Percentiles rank a stretch among this genome's conserved stretches.
Conservation (phyloP, 306 rosid genomes). For the Aeschynomene evenia region DNA sequence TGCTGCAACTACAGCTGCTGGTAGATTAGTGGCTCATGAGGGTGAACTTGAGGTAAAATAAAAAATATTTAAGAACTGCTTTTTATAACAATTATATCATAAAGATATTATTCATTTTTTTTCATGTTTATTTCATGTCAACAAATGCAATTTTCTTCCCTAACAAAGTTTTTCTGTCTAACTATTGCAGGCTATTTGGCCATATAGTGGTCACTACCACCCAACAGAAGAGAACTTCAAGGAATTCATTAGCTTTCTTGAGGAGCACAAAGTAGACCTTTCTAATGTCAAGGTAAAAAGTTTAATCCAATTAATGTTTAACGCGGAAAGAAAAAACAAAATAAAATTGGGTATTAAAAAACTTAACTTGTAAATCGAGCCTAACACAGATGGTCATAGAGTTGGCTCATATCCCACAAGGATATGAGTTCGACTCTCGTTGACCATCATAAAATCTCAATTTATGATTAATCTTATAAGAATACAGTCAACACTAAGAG, state of each 20-base stretch:
- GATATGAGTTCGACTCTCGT: no score
- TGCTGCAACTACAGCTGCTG: slow-evolving; percentile 96
- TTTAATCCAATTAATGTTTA: neutral
- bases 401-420: no score
- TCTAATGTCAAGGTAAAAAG: slow-evolving; percentile 74
- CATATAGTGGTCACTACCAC: slow-evolving; percentile 95
- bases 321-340: no score
- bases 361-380: no score
- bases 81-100: neutral
- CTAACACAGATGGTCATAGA: no score
- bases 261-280: slow-evolving; percentile 76
- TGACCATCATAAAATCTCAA: no score
- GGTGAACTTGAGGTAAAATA: slow-evolving; percentile 79
- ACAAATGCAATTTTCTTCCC: slow-evolving; percentile 10
- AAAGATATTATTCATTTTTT: neutral
- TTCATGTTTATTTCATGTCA: neutral
- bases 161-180: neutral
- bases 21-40: slow-evolving; percentile 73
- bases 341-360: no score
- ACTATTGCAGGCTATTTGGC: slow-evolving; percentile 88
- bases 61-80: neutral
- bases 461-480: no score
- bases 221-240: slow-evolving; percentile 94
- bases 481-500: no score
- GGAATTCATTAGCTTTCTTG: slow-evolving; percentile 79